A percentile compares a stretch with the other conserved stretches of the same genome.
phyloP scores from a whole-genome alignment of 169 alveolate genomes.

The Cryptosporidium muris region DNA sequence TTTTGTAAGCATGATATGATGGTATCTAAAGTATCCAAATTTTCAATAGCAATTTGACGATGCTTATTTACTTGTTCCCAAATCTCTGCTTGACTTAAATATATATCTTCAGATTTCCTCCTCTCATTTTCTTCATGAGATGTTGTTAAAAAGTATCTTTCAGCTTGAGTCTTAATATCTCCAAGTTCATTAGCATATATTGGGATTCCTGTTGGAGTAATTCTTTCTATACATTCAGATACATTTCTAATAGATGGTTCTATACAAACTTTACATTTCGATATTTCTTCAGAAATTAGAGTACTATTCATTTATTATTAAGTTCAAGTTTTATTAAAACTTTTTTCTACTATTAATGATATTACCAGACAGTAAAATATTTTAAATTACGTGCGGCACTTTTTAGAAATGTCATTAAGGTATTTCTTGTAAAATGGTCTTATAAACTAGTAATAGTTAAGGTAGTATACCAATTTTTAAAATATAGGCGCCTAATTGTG shows the following conservation, averaged over 20 bases:
- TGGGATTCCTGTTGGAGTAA: constrained; percentile 24
- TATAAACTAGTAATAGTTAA: no score
- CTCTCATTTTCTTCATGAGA: constrained; percentile 27
- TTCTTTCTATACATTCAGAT: constrained; percentile 57
- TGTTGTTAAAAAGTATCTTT: constrained; percentile 35
- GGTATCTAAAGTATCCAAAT: constrained; percentile 27
- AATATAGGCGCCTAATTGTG: no score
- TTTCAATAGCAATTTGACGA: not conserved
- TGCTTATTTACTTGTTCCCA: constrained; percentile 21
- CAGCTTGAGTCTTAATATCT: constrained; percentile 40
- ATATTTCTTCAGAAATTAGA: constrained; percentile 17
- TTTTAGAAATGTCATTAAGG: no score
- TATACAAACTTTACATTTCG: not conserved
- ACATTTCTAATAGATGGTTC: constrained; percentile 24
- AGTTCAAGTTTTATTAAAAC: not conserved
- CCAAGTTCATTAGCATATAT: constrained; percentile 39
- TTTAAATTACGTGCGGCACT: no score
- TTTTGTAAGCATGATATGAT: constrained; percentile 52
- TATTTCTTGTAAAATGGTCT: no score
- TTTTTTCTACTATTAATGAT: no score
- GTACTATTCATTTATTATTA: constrained; percentile 11
- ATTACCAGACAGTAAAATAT: no score
- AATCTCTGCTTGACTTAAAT: not conserved
- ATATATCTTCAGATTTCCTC: not conserved
- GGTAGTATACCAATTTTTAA: no score